These are phyloP conservation scores for Rhodotorula babjevae DNA, from an alignment of 768 basidiomycete species.

Conservation along the genomic window DNA sequence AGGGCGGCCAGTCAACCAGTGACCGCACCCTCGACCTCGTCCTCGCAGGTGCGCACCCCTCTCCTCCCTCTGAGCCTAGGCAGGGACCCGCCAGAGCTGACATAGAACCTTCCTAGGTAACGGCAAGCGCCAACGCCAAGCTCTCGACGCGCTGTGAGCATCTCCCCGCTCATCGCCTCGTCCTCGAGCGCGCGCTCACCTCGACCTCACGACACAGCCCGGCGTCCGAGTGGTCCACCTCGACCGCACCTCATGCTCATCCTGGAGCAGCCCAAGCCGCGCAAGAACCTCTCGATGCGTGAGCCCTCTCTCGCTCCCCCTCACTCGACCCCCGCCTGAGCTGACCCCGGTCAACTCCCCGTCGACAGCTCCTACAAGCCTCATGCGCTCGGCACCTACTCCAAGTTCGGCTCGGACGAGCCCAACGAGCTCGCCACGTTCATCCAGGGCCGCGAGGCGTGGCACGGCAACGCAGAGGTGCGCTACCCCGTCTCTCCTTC, in stretches of 20 bases:
- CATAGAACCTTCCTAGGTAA: neutral
- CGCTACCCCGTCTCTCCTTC: neutral
- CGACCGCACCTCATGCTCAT: neutral
- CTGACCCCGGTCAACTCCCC: too few species aligned
- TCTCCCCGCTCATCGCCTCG: too few species aligned
- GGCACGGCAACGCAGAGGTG: constrained; percentile 6
- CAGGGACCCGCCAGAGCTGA: too few species aligned
- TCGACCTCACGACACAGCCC: neutral
- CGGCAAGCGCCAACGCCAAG: neutral
- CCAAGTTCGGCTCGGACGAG: constrained; percentile 23
- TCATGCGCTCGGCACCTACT: constrained; percentile 14
- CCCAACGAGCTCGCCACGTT: constrained; percentile 37
- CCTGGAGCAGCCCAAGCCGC: too few species aligned
- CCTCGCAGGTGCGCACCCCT: constrained; percentile 17
- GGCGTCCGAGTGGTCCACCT: constrained; percentile 18
- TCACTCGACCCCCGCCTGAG: neutral
- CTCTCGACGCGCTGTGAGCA: constrained; percentile 6
- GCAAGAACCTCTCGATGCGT: neutral
- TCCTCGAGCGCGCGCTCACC: neutral
- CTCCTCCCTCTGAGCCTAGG: neutral
- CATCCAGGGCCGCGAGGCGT: constrained; percentile 21
- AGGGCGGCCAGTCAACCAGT: constrained; percentile 7
- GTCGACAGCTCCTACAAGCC: constrained; percentile 3
- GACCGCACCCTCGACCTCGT: constrained; percentile 24
- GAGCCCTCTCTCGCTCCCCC: neutral